phyloP scores from a whole-genome alignment of 495 filamentous ascomycete genomes.

The Immersiella caudata region DNA sequence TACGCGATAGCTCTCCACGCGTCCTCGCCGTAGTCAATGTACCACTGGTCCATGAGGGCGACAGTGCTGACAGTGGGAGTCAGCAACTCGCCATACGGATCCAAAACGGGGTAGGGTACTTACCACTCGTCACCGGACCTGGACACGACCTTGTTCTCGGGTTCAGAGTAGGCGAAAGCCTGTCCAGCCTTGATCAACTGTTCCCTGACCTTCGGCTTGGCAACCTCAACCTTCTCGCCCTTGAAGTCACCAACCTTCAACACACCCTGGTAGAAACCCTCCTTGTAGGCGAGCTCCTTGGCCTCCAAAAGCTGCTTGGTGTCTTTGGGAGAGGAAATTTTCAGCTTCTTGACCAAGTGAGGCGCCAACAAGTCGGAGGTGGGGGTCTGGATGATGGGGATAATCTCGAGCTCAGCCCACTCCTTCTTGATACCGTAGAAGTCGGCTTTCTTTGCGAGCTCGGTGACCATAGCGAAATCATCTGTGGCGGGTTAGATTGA shows the following conservation, averaged over 20 bases:
- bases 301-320: conserved; percentile 85
- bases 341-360: conserved; percentile 84
- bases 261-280: conserved; percentile 94
- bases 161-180: conserved; percentile 91
- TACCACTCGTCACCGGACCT: conserved; percentile 74
- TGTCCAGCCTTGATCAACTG: conserved; percentile 76
- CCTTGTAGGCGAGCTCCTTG: conserved; percentile 95
- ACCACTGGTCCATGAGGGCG: conserved; percentile 95
- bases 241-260: conserved; percentile 90
- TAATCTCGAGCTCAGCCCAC: conserved; percentile 87
- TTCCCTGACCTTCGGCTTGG: conserved; percentile 82
- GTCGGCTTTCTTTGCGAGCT: conserved; percentile 94
- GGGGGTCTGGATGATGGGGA: conserved; percentile 88
- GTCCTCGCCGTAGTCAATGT: conserved; percentile 90
- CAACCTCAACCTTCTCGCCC: conserved; percentile 79
- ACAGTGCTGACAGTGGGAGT: conserved; percentile 64
- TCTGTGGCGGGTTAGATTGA: conserved; percentile 45
- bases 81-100: background rate
- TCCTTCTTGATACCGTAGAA: conserved; percentile 97
- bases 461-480: conserved; percentile 85
- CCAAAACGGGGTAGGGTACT: background rate
- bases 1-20: conserved; percentile 73
- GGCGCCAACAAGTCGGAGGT: conserved; percentile 83
- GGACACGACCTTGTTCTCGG: conserved; percentile 83
- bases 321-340: conserved; percentile 96